A percentile compares a stretch with the other conserved stretches of the same genome.
Conservation (phyloP, 108 stramenopile species). For the Hondaea fermentalgiana region DNA sequence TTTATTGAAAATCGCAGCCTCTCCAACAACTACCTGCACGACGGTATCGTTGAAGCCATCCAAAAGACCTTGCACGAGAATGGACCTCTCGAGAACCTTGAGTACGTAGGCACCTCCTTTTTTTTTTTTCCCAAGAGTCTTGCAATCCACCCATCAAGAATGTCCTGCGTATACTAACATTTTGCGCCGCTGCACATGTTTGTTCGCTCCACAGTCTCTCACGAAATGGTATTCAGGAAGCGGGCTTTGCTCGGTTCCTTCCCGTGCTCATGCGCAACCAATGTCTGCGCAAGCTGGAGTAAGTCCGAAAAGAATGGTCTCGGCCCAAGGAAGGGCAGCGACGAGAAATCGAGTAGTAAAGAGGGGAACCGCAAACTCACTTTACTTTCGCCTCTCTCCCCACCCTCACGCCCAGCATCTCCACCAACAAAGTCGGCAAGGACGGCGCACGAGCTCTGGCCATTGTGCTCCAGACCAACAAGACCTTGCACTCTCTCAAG, state of each 20-base stretch:
- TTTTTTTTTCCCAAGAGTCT: background rate
- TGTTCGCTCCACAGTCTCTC: background rate
- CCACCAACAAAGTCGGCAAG: conserved; percentile 24
- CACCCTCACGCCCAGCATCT: background rate
- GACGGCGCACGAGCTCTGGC: conserved; percentile 21
- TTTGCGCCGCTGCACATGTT: too few species aligned
- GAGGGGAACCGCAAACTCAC: too few species aligned
- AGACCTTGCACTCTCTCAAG: background rate
- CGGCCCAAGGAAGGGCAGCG: too few species aligned
- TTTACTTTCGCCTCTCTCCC: background rate
- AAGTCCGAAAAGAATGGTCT: background rate
- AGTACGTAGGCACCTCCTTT: background rate
- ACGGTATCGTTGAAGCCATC: background rate
- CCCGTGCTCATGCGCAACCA: background rate
- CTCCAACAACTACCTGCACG: background rate
- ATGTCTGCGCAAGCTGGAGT: background rate
- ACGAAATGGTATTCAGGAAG: background rate
- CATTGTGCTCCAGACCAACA: background rate
- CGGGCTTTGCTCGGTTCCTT: background rate
- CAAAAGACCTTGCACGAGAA: background rate
- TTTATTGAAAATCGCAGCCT: background rate
- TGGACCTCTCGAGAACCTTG: background rate
- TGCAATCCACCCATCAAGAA: too few species aligned
- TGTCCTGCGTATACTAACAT: too few species aligned
- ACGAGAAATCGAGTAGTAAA: too few species aligned